These are phyloP conservation scores for Leccinum imitatum DNA, from an alignment of 768 basidiomycete species.

Conservation along the genomic window DNA sequence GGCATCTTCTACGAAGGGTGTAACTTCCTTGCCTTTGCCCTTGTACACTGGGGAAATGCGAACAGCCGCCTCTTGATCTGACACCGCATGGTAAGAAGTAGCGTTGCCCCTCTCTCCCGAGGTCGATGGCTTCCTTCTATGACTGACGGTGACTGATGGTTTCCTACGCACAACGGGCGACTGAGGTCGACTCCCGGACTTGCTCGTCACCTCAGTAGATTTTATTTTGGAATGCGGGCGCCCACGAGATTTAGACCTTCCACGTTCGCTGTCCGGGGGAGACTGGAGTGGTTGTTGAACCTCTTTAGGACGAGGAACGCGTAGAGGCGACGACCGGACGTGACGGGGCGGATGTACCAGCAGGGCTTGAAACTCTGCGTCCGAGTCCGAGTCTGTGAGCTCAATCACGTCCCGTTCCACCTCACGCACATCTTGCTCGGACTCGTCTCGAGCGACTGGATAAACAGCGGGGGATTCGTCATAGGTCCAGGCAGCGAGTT, in stretches of 20 bases:
- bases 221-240: slow-evolving; percentile 7
- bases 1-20: not conserved
- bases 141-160: slow-evolving; percentile 9
- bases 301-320: not conserved
- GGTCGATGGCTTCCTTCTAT: slow-evolving; percentile 4
- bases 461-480: slow-evolving; percentile 44
- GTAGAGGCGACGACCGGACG: slow-evolving; percentile 7
- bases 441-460: slow-evolving; percentile 20
- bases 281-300: slow-evolving; percentile 14
- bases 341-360: slow-evolving; percentile 25
- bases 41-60: slow-evolving; percentile 4
- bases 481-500: slow-evolving; percentile 42
- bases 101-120: not conserved
- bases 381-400: slow-evolving; percentile 28
- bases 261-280: slow-evolving; percentile 16
- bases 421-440: slow-evolving; percentile 15
- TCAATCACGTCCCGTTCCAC: slow-evolving; percentile 27
- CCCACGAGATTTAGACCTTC: slow-evolving; percentile 11
- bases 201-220: not conserved
- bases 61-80: slow-evolving; percentile 4
- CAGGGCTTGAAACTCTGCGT: slow-evolving; percentile 30
- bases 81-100: not conserved
- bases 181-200: slow-evolving; percentile 4
- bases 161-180: slow-evolving; percentile 10
- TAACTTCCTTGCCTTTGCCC: slow-evolving; percentile 22